Base-by-base conservation (phyloP, 306 rosid species). In the peach (Prunus persica) region DNA sequence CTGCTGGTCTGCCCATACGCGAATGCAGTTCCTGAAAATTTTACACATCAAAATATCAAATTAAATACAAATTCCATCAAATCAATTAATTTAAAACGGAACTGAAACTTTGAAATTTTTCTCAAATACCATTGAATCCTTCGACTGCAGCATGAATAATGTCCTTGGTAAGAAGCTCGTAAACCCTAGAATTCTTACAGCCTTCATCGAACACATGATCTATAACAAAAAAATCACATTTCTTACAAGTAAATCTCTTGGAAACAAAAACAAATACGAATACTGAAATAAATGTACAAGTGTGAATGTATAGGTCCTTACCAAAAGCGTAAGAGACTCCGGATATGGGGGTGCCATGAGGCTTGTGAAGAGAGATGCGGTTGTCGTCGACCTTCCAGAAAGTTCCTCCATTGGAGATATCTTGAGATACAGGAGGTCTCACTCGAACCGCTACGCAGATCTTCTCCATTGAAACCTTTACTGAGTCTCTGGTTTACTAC, bases 1-100 rank as follows among this genome's bases (percentile, higher is more conserved):
- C 99, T 95, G 79, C 99, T 95, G 46, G 99, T 95, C 86, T 90
- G 99, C 57, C 99, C 97, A 82, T 95, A 95, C 38, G 99, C 99
- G 81, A 95, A 95, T 52, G 97, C 97, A 67, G 99, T 95, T 84
- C 99, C 99, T 95, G 73, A 18, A 54, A 73, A 83, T 60, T 43
- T 73, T 77, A 51, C 77, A 75, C 58, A 38, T 67, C 41, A 34
- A 62, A 78, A 67, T 50, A 49, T 32, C 24, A 63, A 49, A 71
- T 60, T 67, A 38, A 27, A 60, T 22, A 30, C 19, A 54, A 27
- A 22, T 46, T 22, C 0, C 6, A 4, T 10, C 6, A 65, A 18
- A 47, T 46, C 13, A 32, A 32, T 5, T 16, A 20, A 47, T 28
- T 27, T 3, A n/a, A 30, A 45, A 61, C 14, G 34, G 32, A 58